These are phyloP conservation scores for Fusarium nodosum DNA, from an alignment of 2,329 filamentous ascomycete species.

Conservation along the genomic window DNA sequence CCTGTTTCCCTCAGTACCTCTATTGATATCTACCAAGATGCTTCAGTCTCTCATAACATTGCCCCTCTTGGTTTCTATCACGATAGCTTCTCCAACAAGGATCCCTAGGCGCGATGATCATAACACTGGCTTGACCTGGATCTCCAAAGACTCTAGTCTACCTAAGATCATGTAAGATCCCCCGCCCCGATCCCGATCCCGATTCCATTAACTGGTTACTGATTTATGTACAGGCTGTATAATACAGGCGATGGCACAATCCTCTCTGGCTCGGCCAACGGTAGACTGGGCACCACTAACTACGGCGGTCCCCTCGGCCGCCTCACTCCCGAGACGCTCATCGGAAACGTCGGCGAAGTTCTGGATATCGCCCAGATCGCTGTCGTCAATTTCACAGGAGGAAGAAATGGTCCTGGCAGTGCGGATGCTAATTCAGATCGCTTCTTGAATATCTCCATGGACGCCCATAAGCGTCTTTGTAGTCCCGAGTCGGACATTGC, in stretches of 20 bases:
- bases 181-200: not conserved
- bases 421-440: not conserved
- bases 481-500: conserved; percentile 49
- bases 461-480: conserved; percentile 48
- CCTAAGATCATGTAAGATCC: conserved; percentile 49
- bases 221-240: not conserved
- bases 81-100: not conserved
- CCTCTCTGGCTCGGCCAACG: conserved; percentile 54
- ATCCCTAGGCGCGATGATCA: not conserved
- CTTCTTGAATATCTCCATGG: conserved; percentile 4
- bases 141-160: conserved; percentile 13
- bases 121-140: not conserved
- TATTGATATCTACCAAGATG: not conserved
- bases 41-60: not conserved
- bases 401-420: not conserved
- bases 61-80: not conserved
- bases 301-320: conserved; percentile 47
- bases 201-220: not conserved
- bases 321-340: conserved; percentile 48
- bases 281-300: conserved; percentile 53
- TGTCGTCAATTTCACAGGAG: conserved; percentile 45
- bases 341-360: conserved; percentile 53
- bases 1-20: not conserved
- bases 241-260: conserved; percentile 49
- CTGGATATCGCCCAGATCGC: conserved; percentile 52